phyloP scores from a whole-genome alignment of 495 filamentous ascomycete genomes.

The Bombardia bombarda region DNA sequence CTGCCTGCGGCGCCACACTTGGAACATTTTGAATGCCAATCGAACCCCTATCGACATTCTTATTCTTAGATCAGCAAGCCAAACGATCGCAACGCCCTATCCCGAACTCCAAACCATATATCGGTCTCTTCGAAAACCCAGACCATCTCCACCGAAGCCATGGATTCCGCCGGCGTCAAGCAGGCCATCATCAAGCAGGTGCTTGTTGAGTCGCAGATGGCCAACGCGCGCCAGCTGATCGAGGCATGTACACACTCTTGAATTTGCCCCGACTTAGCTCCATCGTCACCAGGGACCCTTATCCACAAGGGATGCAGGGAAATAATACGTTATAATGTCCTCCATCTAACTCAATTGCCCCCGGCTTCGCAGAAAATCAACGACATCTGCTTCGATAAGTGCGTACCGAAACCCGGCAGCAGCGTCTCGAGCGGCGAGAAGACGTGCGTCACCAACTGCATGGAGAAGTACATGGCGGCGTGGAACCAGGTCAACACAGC shows the following conservation, averaged over 20 bases:
- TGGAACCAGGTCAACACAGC: conserved; percentile 81
- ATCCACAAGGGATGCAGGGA: too few relatives aligned
- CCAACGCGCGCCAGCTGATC: conserved; percentile 68
- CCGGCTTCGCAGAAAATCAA: conserved; percentile 71
- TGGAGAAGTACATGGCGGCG: conserved; percentile 93
- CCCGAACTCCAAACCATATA: too few relatives aligned
- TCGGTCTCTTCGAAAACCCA: too few relatives aligned
- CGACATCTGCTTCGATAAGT: conserved; percentile 92
- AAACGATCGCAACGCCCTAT: too few relatives aligned
- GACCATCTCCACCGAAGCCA: conserved; percentile 19
- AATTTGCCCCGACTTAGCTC: neutral
- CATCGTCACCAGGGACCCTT: too few relatives aligned
- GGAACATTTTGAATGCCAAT: neutral
- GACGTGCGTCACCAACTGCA: conserved; percentile 76
- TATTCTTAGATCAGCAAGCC: too few relatives aligned
- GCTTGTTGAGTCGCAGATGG: conserved; percentile 62
- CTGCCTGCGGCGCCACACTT: conserved; percentile 16
- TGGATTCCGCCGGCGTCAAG: conserved; percentile 49
- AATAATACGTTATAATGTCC: too few relatives aligned
- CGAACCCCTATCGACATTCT: too few relatives aligned
- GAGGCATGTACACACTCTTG: conserved; percentile 43
- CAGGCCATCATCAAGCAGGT: conserved; percentile 64
- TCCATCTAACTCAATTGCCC: too few relatives aligned
- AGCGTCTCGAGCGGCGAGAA: conserved; percentile 66
- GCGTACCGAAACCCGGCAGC: conserved; percentile 74